Evolutionary conservation across 768 basidiomycete genomes (phyloP).

Genomic region (Nidularia pulvinata): DNA sequence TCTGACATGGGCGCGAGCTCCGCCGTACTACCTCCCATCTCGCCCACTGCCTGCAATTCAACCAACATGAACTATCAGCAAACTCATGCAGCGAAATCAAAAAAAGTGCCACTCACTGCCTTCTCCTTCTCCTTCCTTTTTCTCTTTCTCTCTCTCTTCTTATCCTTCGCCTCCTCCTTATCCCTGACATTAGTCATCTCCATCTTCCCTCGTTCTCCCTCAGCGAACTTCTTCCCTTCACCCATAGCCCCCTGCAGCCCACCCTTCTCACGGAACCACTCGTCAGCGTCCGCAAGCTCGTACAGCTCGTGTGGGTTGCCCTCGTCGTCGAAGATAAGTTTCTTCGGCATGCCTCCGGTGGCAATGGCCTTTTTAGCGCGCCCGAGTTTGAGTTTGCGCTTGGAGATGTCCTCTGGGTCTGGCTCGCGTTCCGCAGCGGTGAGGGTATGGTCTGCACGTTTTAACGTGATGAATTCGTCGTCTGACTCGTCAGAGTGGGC

Average conservation of each 20-base stretch:
- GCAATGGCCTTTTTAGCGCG: conserved; percentile 72
- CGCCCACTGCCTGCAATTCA: too few relatives aligned
- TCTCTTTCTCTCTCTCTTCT: conserved; percentile 89
- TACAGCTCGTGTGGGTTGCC: conserved; percentile 82
- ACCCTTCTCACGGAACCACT: conserved; percentile 63
- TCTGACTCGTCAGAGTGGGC: conserved; percentile 28
- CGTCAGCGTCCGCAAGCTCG: conserved; percentile 78
- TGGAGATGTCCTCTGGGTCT: conserved; percentile 62
- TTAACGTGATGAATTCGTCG: conserved; percentile 94
- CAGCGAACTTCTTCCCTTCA: conserved; percentile 69
- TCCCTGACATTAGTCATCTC: conserved; percentile 70
- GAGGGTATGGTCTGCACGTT: conserved; percentile 87
- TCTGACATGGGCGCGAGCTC: conserved; percentile 28
- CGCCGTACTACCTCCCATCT: conserved; percentile 15
- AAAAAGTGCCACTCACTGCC: conserved; percentile 25
- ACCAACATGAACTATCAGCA: too few relatives aligned
- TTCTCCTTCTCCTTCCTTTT: conserved; percentile 84
- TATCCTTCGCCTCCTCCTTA: conserved; percentile 82
- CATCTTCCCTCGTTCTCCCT: conserved; percentile 75
- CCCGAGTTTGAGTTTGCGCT: conserved; percentile 80
- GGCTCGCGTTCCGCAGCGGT: conserved; percentile 21
- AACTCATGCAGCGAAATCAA: not conserved
- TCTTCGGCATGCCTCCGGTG: conserved; percentile 63
- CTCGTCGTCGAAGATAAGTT: conserved; percentile 90
- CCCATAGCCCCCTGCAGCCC: conserved; percentile 64